These are phyloP conservation scores for Cercospora sojina DNA, from an alignment of 2,329 filamentous ascomycete species.

Conservation along the genomic window DNA sequence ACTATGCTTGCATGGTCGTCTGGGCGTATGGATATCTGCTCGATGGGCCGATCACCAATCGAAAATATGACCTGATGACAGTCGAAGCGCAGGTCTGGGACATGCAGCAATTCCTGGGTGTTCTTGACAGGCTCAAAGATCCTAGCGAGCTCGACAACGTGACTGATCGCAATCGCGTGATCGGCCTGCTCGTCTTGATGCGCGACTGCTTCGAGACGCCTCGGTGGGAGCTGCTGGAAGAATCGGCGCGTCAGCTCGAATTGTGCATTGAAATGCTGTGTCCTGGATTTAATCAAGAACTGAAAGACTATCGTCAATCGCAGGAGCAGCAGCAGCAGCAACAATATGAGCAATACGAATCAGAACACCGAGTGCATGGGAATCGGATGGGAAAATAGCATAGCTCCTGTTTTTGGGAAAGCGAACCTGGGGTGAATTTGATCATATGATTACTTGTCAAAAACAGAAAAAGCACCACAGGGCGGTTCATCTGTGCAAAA, in stretches of 20 bases:
- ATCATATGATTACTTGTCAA: constrained; percentile 10
- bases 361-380: not conserved
- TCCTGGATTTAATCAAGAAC: constrained; percentile 28
- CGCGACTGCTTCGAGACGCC: constrained; percentile 78
- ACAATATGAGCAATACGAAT: not conserved
- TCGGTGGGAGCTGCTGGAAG: constrained; percentile 87
- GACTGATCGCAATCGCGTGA: constrained; percentile 76
- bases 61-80: constrained; percentile 52
- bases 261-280: constrained; percentile 71
- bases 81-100: constrained; percentile 67
- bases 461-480: constrained; percentile 16
- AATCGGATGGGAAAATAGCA: constrained; percentile 1
- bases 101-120: constrained; percentile 75
- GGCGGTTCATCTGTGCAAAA: constrained; percentile 10
- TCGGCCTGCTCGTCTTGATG: constrained; percentile 77
- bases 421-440: not conserved
- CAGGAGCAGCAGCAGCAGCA: constrained; percentile 2
- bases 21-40: constrained; percentile 94
- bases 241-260: constrained; percentile 74
- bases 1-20: constrained; percentile 86
- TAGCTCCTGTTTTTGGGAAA: not conserved
- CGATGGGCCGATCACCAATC: constrained; percentile 63
- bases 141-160: constrained; percentile 75
- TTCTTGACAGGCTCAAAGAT: constrained; percentile 67
- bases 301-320: constrained; percentile 1